Conservation (phyloP, 2,329 filamentous ascomycete genomes). For the Aspergillus brasiliensis region DNA sequence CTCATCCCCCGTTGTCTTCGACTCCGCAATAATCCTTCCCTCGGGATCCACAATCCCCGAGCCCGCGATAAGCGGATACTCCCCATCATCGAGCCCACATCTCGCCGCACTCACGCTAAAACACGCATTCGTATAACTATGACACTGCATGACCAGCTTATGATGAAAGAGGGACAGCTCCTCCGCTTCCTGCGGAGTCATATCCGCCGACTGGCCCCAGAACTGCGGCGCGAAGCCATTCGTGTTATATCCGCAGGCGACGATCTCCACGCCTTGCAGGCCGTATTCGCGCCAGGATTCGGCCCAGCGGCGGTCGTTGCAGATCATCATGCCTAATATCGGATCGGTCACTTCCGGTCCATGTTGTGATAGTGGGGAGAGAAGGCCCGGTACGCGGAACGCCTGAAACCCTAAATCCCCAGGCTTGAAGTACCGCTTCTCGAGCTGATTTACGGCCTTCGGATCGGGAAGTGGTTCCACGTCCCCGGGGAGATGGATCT, state of each 20-base stretch:
- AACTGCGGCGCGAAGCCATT: conserved; percentile 52
- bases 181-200: conserved; percentile 51
- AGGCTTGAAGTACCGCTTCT: conserved; percentile 58
- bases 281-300: conserved; percentile 57
- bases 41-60: conserved; percentile 53
- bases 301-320: conserved; percentile 58
- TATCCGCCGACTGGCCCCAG: conserved; percentile 43
- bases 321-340: conserved; percentile 59
- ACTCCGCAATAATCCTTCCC: conserved; percentile 55
- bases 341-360: conserved; percentile 47
- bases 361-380: conserved; percentile 26
- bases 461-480: conserved; percentile 54
- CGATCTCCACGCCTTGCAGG: conserved; percentile 53
- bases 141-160: conserved; percentile 54
- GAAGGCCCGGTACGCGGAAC: conserved; percentile 53
- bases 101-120: conserved; percentile 55
- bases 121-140: conserved; percentile 57
- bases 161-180: conserved; percentile 55
- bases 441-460: conserved; percentile 55
- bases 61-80: conserved; percentile 53
- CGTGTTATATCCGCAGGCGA: conserved; percentile 56
- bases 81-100: conserved; percentile 55
- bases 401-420: conserved; percentile 57
- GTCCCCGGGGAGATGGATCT: conserved; percentile 58
- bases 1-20: conserved; percentile 52